phyloP scores from a whole-genome alignment of 805 yeast species.

The Candida sithepensis region DNA sequence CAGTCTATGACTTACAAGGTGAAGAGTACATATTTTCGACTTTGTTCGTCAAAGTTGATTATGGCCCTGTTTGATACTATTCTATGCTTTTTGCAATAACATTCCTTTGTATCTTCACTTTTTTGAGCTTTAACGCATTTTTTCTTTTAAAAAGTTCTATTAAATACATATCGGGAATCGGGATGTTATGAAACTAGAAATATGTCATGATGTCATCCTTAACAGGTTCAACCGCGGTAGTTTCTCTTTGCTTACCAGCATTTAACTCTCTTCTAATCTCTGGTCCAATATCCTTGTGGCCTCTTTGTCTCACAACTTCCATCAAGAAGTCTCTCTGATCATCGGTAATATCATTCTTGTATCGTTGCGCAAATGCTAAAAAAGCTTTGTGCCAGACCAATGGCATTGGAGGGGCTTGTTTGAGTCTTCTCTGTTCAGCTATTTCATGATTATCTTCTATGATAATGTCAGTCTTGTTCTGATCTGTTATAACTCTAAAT shows the following conservation, averaged over 20 bases:
- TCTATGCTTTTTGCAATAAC: not conserved
- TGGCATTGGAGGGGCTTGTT: slow-evolving; percentile 62
- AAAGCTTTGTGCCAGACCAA: slow-evolving; percentile 98
- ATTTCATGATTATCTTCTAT: slow-evolving; percentile 24
- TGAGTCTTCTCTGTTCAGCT: slow-evolving; percentile 29
- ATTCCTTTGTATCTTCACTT: not conserved
- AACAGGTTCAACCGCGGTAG: slow-evolving; percentile 8
- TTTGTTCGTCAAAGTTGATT: slow-evolving; percentile 37
- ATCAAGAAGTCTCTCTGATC: slow-evolving; percentile 94
- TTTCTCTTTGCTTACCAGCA: slow-evolving; percentile 71
- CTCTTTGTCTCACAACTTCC: slow-evolving; percentile 87
- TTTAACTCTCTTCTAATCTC: slow-evolving; percentile 90
- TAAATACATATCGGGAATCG: not conserved
- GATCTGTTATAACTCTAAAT: slow-evolving; percentile 62
- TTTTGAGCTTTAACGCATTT: not conserved
- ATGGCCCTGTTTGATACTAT: slow-evolving; percentile 4
- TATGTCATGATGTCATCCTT: slow-evolving; percentile 4
- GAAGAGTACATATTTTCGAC: slow-evolving; percentile 61
- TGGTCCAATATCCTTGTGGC: slow-evolving; percentile 85
- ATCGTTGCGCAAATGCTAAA: slow-evolving; percentile 90
- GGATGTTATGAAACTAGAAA: not conserved
- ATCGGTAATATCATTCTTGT: slow-evolving; percentile 96
- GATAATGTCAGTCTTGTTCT: slow-evolving; percentile 21
- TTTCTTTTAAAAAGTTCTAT: not conserved
- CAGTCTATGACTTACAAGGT: slow-evolving; percentile 73